Percentiles rank a stretch among this genome's conserved stretches.
Conservation (phyloP, 768 basidiomycete species). For the Serendipita vermifera region DNA sequence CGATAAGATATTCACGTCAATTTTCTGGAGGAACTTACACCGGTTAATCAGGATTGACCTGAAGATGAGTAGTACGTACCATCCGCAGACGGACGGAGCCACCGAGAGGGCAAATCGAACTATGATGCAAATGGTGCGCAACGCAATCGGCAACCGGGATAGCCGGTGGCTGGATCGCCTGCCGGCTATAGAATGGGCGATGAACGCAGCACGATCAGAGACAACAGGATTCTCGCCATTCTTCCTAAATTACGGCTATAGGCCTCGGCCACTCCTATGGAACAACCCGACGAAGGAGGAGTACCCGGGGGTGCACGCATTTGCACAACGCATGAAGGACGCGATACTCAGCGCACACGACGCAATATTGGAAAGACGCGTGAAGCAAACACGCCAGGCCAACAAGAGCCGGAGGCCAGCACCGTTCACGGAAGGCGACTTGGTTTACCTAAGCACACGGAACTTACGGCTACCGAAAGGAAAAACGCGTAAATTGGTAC, state of each 20-base stretch:
- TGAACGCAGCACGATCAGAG: constrained; percentile 16
- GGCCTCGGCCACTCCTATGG: neutral
- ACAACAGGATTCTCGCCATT: constrained; percentile 18
- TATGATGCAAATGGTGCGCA: constrained; percentile 20
- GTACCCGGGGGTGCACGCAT: constrained; percentile 23
- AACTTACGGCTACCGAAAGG: constrained; percentile 22
- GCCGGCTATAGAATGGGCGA: constrained; percentile 17
- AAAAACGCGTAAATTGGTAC: constrained; percentile 20
- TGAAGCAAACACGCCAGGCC: constrained; percentile 25
- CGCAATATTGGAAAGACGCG: constrained; percentile 19
- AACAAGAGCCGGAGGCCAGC: constrained; percentile 18
- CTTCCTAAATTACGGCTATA: constrained; percentile 20
- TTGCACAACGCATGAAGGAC: constrained; percentile 20
- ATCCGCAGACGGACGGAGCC: constrained; percentile 28
- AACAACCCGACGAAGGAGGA: too few relatives aligned
- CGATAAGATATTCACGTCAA: constrained; percentile 24
- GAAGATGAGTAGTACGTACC: constrained; percentile 24
- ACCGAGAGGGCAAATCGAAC: constrained; percentile 26
- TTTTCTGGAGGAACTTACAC: constrained; percentile 26
- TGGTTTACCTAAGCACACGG: constrained; percentile 21
- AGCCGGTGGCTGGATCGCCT: constrained; percentile 23
- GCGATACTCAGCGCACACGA: constrained; percentile 25
- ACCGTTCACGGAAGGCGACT: constrained; percentile 20
- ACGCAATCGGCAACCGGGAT: constrained; percentile 19
- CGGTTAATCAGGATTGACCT: constrained; percentile 21